Evolutionary conservation across 225 moss, liverwort and hornwort genomes (phyloP).

Genomic region (Sphagnum contortum): DNA sequence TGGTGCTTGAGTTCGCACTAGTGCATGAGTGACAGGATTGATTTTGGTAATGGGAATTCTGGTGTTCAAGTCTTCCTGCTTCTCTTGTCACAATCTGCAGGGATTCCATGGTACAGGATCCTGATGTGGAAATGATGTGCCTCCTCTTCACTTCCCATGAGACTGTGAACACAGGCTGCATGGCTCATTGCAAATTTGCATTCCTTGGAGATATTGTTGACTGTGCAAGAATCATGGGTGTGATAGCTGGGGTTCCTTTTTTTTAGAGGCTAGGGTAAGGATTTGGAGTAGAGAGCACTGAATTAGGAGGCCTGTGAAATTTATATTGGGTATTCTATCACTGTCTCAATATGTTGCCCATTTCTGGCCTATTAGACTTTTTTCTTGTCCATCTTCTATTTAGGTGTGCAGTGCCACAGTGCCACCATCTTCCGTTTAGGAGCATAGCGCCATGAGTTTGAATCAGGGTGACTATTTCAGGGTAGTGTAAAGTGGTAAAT

Average conservation of each 20-base stretch:
- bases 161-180: constrained; percentile 43
- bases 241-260: constrained; percentile 30
- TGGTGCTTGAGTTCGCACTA: constrained; percentile 21
- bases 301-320: constrained; percentile 32
- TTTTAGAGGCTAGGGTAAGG: constrained; percentile 32
- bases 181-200: constrained; percentile 47
- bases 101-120: constrained; percentile 40
- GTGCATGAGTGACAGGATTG: constrained; percentile 29
- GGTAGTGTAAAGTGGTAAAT: constrained; percentile 84
- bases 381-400: constrained; percentile 17
- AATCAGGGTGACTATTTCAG: constrained; percentile 11
- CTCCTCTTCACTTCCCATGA: constrained; percentile 44
- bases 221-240: constrained; percentile 38
- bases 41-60: constrained; percentile 43
- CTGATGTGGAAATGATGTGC: constrained; percentile 38
- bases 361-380: constrained; percentile 20
- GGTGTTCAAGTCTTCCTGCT: constrained; percentile 39
- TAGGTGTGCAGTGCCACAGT: neutral
- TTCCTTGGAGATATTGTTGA: constrained; percentile 44
- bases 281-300: constrained; percentile 40
- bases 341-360: constrained; percentile 24
- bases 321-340: constrained; percentile 21
- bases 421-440: no score
- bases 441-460: constrained; percentile 17
- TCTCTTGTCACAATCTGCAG: constrained; percentile 45